Evolutionary conservation across 78 protist species (phyloP).

Genomic region (Acrasis kona): DNA sequence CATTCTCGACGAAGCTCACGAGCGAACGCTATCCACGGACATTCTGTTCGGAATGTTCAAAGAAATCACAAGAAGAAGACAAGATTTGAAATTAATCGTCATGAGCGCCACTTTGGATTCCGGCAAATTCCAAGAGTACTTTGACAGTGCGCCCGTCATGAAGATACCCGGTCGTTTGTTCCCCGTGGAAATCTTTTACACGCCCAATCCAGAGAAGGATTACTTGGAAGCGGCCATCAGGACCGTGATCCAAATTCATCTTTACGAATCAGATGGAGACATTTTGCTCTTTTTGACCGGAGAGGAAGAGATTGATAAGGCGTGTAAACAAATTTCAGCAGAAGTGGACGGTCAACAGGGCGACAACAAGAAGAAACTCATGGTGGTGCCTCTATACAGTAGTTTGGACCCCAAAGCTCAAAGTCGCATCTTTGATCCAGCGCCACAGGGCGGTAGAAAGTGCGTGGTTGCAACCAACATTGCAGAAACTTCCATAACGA

Average conservation of each 20-base stretch:
- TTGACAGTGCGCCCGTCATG: background rate
- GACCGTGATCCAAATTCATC: background rate
- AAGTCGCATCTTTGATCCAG: slow-evolving; percentile 26
- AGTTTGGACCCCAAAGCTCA: slow-evolving; percentile 26
- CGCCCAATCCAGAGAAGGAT: background rate
- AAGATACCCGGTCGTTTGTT: slow-evolving; percentile 3
- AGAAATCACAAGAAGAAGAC: background rate
- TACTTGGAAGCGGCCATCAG: slow-evolving; percentile 16
- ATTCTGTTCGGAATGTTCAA: slow-evolving; percentile 31
- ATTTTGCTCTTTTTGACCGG: slow-evolving; percentile 64
- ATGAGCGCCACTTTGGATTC: slow-evolving; percentile 50
- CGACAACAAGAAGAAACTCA: background rate
- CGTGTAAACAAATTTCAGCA: background rate
- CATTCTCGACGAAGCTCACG: slow-evolving; percentile 72
- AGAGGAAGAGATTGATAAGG: slow-evolving; percentile 53
- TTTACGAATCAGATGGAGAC: slow-evolving; percentile 29
- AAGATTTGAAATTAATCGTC: slow-evolving; percentile 24
- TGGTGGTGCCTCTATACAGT: slow-evolving; percentile 29
- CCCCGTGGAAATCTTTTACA: slow-evolving; percentile 3
- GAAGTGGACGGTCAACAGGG: background rate
- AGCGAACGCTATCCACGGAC: slow-evolving; percentile 51
- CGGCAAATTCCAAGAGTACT: slow-evolving; percentile 6
- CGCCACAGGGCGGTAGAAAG: slow-evolving; percentile 25
- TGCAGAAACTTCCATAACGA: slow-evolving; percentile 53
- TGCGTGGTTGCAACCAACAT: slow-evolving; percentile 32